Base-by-base conservation (phyloP, 148 eudicot species). In the Hydrangea macrophylla region DNA sequence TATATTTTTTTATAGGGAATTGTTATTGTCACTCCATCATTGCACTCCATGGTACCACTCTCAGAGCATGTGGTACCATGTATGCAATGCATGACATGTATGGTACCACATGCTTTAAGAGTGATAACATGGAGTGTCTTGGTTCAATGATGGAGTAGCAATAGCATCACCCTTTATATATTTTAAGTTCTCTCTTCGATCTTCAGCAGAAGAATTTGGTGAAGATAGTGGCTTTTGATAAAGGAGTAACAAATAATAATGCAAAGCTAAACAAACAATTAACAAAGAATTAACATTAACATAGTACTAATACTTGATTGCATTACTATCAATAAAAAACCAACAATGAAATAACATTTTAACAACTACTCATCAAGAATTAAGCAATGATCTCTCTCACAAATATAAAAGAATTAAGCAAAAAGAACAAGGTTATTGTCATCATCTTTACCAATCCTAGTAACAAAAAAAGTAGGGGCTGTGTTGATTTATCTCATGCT, bases 381-480 rank as follows among this genome's bases (percentile, higher is more conserved):
- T 20, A 64, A 30, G n/a, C 27, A 51, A 26, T 31, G 2, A 11
- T 54, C 2, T 15, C 25, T 60, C 10, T 22, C 44, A n/a, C 7
- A 58, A 58, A 31, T 3, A 53, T n/a, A 50, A 51, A 33, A 24
- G 33, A 35, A 35, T 35, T 23, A 31, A 35, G 33, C 25, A 30
- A 55, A 71, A 55, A 30, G 1, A 7, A 63, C 11, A 15, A 22
- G 25, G 35, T 28, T 63, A 55, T 71, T 71, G 42, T 53, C 53
- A 39, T 62, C 26, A 12, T 37, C 48, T 55, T 36, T 35, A 36
- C 40, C 23, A 7, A 63, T 25, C 10, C 42, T 36, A 62, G 28
- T 9, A 28, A 60, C 31, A 20, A 53, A 20, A 32, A 60, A 22
- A 18, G 20, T 37, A 60, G 20, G 18, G 2, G 39, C 33, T 28